These are phyloP conservation scores for Parastagonospora avenae DNA, from an alignment of 2,329 filamentous ascomycete genomes.

Conservation along the genomic window DNA sequence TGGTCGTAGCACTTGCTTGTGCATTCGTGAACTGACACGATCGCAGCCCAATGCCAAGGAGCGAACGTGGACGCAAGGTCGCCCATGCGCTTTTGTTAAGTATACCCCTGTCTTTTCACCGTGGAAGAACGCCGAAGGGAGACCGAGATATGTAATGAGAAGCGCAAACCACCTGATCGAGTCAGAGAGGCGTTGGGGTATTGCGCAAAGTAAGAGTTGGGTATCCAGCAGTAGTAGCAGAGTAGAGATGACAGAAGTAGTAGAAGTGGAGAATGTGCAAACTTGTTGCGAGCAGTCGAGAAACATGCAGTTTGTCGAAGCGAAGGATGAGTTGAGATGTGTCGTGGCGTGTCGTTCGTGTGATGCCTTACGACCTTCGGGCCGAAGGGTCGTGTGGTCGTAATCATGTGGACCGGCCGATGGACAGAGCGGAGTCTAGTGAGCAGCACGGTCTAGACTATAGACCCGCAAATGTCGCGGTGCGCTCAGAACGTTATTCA, in stretches of 20 bases:
- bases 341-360: slow-evolving; percentile 1
- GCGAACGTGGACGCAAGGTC: slow-evolving; percentile 14
- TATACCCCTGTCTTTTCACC: slow-evolving; percentile 14
- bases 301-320: slow-evolving; percentile 17
- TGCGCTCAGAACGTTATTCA: slow-evolving; percentile 16
- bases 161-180: slow-evolving; percentile 13
- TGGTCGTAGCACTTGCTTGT: slow-evolving; percentile 10
- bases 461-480: slow-evolving; percentile 19
- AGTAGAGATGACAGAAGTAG: not conserved
- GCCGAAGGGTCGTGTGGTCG: slow-evolving; percentile 9
- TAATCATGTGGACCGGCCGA: slow-evolving; percentile 15
- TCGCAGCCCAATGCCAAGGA: slow-evolving; percentile 24
- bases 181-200: slow-evolving; percentile 1
- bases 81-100: slow-evolving; percentile 14
- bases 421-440: slow-evolving; percentile 5
- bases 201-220: slow-evolving; percentile 18
- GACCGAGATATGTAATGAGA: slow-evolving; percentile 6
- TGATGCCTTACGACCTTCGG: slow-evolving; percentile 6
- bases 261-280: not conserved
- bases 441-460: slow-evolving; percentile 26
- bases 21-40: slow-evolving; percentile 7
- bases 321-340: slow-evolving; percentile 25
- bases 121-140: slow-evolving; percentile 20
- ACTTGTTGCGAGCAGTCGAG: not conserved
- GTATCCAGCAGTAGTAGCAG: slow-evolving; percentile 28